These are phyloP conservation scores for Xerocomus spinulosus DNA, from an alignment of 768 basidiomycete genomes.

Conservation along the genomic window DNA sequence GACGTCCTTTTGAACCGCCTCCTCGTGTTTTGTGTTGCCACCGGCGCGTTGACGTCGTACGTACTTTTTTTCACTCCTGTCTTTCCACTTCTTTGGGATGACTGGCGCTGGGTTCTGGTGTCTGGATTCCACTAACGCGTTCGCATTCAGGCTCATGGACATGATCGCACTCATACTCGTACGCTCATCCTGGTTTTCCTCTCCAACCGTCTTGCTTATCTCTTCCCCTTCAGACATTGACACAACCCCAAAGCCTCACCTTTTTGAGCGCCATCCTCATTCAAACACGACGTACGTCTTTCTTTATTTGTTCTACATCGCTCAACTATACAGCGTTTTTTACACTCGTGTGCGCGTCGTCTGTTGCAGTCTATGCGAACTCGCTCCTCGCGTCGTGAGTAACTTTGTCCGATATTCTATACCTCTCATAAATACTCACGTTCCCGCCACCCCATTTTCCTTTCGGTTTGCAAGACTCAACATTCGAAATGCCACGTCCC, in stretches of 20 bases:
- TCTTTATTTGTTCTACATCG: neutral
- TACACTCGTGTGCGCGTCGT: neutral
- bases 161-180: conserved; percentile 24
- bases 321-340: too few species aligned
- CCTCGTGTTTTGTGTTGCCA: conserved; percentile 23
- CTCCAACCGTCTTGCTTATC: too few species aligned
- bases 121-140: neutral
- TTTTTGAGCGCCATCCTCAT: conserved; percentile 21
- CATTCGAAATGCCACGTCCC: conserved; percentile 20
- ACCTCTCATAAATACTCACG: neutral
- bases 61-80: neutral
- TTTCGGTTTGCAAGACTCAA: conserved; percentile 16
- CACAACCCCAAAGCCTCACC: conserved; percentile 14
- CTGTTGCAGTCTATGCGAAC: conserved; percentile 25
- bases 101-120: neutral
- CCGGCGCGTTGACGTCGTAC: conserved; percentile 24
- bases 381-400: conserved; percentile 28
- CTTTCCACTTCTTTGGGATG: neutral
- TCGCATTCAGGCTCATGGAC: conserved; percentile 18
- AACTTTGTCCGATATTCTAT: neutral
- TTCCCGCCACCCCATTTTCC: neutral
- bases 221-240: conserved; percentile 10
- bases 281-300: conserved; percentile 24
- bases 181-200: neutral
- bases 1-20: conserved; percentile 21